phyloP scores from a whole-genome alignment of 2,329 filamentous ascomycete species.

The Talaromyces sp. region DNA sequence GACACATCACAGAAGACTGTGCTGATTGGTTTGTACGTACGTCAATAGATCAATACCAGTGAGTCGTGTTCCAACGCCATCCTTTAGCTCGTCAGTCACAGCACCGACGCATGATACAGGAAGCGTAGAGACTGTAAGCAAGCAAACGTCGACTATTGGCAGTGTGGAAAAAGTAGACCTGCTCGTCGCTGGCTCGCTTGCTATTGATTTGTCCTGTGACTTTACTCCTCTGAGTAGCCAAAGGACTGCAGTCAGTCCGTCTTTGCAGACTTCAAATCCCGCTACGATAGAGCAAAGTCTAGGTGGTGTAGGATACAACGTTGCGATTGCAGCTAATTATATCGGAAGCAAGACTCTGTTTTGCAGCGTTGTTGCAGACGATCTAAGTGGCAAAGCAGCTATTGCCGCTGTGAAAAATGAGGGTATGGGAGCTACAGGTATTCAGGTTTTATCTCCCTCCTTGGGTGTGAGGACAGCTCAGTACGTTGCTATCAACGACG shows the following conservation, averaged over 20 bases:
- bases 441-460: constrained; percentile 55
- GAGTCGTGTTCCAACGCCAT: constrained; percentile 22
- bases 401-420: constrained; percentile 60
- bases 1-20: constrained; percentile 23
- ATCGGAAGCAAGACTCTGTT: constrained; percentile 65
- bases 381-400: constrained; percentile 71
- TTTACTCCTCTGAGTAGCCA: constrained; percentile 52
- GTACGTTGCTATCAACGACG: constrained; percentile 86
- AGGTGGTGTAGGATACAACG: constrained; percentile 89
- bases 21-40: constrained; percentile 34
- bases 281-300: constrained; percentile 75
- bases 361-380: constrained; percentile 77
- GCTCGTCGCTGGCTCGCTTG: constrained; percentile 86
- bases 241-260: constrained; percentile 31
- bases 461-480: constrained; percentile 70
- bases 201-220: constrained; percentile 83
- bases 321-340: constrained; percentile 76
- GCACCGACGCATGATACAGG: constrained; percentile 19
- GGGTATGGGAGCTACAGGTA: constrained; percentile 60
- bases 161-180: constrained; percentile 54
- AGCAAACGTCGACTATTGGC: constrained; percentile 9
- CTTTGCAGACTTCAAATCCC: constrained; percentile 78
- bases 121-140: constrained; percentile 5
- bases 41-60: constrained; percentile 38
- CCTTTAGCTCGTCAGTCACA: constrained; percentile 22